Percentiles rank a stretch among this genome's conserved stretches.
phyloP scores from a whole-genome alignment of 352 stramenopile species.

The Globisporangium solare region DNA sequence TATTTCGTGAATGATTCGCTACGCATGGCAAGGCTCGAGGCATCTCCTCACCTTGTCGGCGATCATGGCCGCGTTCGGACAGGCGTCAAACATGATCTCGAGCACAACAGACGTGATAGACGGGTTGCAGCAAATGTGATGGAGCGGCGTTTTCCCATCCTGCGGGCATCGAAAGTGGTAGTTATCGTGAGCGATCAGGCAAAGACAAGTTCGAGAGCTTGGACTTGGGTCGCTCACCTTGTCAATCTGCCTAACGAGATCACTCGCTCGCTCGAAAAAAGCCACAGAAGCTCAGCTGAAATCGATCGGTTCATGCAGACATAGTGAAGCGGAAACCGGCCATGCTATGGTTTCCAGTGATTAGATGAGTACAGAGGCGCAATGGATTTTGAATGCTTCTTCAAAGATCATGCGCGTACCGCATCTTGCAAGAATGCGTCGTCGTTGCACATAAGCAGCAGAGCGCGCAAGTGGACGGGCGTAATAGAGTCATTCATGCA shows the following conservation, averaged over 20 bases:
- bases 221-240: constrained; percentile 18
- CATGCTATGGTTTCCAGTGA: constrained; percentile 24
- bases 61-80: constrained; percentile 45
- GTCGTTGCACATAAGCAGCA: constrained; percentile 41
- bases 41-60: constrained; percentile 35
- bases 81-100: constrained; percentile 70
- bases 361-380: not conserved
- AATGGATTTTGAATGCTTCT: too few species aligned
- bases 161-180: constrained; percentile 6
- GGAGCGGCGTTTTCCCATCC: constrained; percentile 52
- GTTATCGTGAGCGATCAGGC: not conserved
- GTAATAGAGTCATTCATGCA: constrained; percentile 56
- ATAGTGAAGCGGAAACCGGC: constrained; percentile 61
- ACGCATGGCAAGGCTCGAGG: too few species aligned
- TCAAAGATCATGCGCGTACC: not conserved
- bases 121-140: constrained; percentile 59
- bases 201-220: not conserved
- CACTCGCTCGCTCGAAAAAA: constrained; percentile 63
- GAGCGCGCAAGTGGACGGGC: constrained; percentile 24
- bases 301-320: constrained; percentile 57
- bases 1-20: too few species aligned
- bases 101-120: constrained; percentile 43
- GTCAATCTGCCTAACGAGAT: constrained; percentile 51
- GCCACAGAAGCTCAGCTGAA: constrained; percentile 55
- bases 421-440: constrained; percentile 42